Conservation (phyloP, 2,329 filamentous ascomycete species). For the Epichloe sp. region DNA sequence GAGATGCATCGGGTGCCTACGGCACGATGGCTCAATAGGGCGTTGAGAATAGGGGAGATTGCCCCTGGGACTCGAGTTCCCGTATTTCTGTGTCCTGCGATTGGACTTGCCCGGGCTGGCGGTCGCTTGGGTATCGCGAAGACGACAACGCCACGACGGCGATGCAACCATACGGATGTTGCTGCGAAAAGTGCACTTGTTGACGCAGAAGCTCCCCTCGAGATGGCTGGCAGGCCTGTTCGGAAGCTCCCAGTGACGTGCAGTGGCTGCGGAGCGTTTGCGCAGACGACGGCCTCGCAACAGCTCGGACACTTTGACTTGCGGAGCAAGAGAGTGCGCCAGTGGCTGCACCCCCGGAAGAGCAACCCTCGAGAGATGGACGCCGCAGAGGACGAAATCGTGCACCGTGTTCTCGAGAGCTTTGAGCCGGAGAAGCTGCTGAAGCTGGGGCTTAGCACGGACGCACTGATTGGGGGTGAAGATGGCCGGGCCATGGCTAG, state of each 20-base stretch:
- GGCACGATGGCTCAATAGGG: slow-evolving; percentile 29
- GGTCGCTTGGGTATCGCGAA: slow-evolving; percentile 4
- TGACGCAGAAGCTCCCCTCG: neutral
- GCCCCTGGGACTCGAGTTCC: slow-evolving; percentile 26
- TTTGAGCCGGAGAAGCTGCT: slow-evolving; percentile 29
- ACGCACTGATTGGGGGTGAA: slow-evolving; percentile 18
- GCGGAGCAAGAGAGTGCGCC: slow-evolving; percentile 35
- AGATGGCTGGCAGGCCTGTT: neutral
- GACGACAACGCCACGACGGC: slow-evolving; percentile 9
- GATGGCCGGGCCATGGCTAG: neutral
- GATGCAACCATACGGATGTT: slow-evolving; percentile 15
- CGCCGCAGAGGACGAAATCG: slow-evolving; percentile 30
- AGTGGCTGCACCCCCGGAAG: slow-evolving; percentile 25
- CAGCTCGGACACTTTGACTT: slow-evolving; percentile 45
- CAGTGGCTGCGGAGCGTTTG: slow-evolving; percentile 50
- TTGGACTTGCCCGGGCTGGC: slow-evolving; percentile 14
- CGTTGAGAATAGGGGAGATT: slow-evolving; percentile 29
- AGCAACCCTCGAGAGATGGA: slow-evolving; percentile 8
- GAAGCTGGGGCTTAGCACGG: slow-evolving; percentile 32
- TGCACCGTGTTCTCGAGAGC: slow-evolving; percentile 30
- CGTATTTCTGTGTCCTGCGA: slow-evolving; percentile 34
- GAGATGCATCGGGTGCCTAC: slow-evolving; percentile 32
- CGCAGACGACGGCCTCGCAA: slow-evolving; percentile 38
- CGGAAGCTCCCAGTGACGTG: slow-evolving; percentile 42
- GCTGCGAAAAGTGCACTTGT: slow-evolving; percentile 1